Evolutionary conservation across 371 early-diverging fungal species (phyloP), one percentile per base, ranked within the genome.

Genomic region (Blakeslea trispora): DNA sequence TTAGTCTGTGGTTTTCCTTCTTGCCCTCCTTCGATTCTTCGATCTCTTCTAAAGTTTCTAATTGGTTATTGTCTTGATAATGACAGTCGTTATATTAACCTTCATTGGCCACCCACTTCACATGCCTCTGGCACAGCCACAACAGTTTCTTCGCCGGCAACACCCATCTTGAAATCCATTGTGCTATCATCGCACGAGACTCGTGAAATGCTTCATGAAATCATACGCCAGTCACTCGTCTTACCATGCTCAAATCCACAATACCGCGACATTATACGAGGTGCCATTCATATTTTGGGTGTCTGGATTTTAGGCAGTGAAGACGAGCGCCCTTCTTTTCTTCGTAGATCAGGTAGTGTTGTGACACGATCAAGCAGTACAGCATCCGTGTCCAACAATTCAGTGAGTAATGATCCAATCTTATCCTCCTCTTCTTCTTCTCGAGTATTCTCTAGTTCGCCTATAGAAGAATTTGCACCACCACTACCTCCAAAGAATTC

Each of bases 181-280:
- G 77, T 93, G 2, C 64, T 88, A 1, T 80, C 81, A 1, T 79
- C 82, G 0, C 80, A 84, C 21, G 82, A 81, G 57, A 89, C 85
- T 21, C 72, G 91, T 5, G 90, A 90, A 59, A 80, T 89, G 57
- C 74, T 90, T 17, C 90, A 91, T 62, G 94, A 93, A 62, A 74
- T 89, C 44, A 57, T 91, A 5, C 74, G 89, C 24, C 92, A 92
- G 55, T 74, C 85, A 2, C 61, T 91, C 10, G 58, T 84, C 24
- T 54, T 90, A 18, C 90, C 91, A 53, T 64, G 69, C 46, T 66
- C 70, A 2, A 77, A 80, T 46, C 59, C 75, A 10, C 65, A 77
- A 19, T 81, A 84, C 57, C 74, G 82, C 57, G 89, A 90, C 23
- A 84, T 87, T 35, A 82, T 79, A 1, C 77, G 89, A 5, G 84